Conservation (phyloP, 208 protist genomes). For the Acanthamoeba comandoni region DNA sequence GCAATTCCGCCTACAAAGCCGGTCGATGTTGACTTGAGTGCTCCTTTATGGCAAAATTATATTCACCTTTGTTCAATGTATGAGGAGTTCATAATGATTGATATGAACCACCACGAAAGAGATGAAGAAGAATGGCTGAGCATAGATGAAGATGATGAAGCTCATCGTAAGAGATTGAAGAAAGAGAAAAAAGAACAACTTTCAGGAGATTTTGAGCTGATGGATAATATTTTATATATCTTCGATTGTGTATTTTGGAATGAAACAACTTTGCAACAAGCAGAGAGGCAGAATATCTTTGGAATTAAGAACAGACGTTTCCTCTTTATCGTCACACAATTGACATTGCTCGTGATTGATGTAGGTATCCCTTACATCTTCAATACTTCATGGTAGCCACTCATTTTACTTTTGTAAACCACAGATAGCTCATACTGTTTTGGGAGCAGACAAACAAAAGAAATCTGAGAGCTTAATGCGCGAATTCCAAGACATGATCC, state of each 20-base stretch:
- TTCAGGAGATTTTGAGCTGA: conserved; percentile 33
- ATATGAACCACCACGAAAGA: conserved; percentile 18
- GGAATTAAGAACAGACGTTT: conserved; percentile 42
- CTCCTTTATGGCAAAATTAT: conserved; percentile 51
- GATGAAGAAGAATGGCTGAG: conserved; percentile 36
- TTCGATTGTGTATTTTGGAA: conserved; percentile 51
- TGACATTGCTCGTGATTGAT: conserved; percentile 50
- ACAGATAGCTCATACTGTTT: conserved; percentile 35
- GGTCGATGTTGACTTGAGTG: neutral
- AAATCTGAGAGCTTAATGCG: conserved; percentile 44
- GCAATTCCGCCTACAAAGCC: conserved; percentile 1
- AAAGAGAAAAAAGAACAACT: conserved; percentile 59
- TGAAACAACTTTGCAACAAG: neutral
- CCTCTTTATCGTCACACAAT: conserved; percentile 11
- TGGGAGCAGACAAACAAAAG: conserved; percentile 59
- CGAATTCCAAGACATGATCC: conserved; percentile 40
- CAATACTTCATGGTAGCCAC: too few species aligned
- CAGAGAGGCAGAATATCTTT: conserved; percentile 25
- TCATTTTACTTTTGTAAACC: too few species aligned
- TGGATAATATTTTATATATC: conserved; percentile 41
- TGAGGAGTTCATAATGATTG: conserved; percentile 55
- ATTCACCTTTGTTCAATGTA: conserved; percentile 37
- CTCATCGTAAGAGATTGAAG: conserved; percentile 5
- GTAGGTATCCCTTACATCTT: too few species aligned
- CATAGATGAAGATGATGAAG: conserved; percentile 29